Conservation (phyloP, 2,329 filamentous ascomycete genomes). For the Alternaria sp. region DNA sequence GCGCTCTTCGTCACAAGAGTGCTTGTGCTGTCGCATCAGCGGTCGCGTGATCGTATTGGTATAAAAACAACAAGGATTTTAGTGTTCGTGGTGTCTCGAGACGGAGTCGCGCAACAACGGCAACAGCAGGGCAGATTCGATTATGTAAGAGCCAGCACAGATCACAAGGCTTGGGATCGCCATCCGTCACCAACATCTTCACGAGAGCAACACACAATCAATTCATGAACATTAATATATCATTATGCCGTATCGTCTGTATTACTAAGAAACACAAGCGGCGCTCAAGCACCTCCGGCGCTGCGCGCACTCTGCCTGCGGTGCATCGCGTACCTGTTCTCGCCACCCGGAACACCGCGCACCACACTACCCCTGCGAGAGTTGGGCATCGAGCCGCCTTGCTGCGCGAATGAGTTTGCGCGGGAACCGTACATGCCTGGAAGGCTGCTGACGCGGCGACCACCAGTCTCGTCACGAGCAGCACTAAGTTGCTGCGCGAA, state of each 20-base stretch:
- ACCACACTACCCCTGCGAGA: slow-evolving; percentile 40
- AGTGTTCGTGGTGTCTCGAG: background rate
- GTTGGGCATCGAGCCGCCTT: slow-evolving; percentile 23
- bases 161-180: background rate
- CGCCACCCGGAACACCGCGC: slow-evolving; percentile 22
- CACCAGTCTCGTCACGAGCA: slow-evolving; percentile 41
- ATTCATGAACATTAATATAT: background rate
- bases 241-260: background rate
- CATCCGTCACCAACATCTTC: background rate
- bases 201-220: background rate
- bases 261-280: slow-evolving; percentile 16
- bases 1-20: background rate
- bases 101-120: background rate
- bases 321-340: slow-evolving; percentile 18
- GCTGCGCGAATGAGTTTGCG: slow-evolving; percentile 33
- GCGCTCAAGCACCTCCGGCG: background rate
- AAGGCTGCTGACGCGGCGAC: slow-evolving; percentile 40
- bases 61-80: background rate
- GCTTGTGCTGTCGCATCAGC: too few relatives aligned
- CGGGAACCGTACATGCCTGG: slow-evolving; percentile 42
- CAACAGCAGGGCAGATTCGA: background rate
- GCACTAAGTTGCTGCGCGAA: slow-evolving; percentile 59
- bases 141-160: background rate
- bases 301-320: slow-evolving; percentile 13
- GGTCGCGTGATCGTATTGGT: background rate